These are phyloP conservation scores for Pneumocystis jirovecii DNA, from an alignment of 1,139 yeast genomes.

Conservation along the genomic window DNA sequence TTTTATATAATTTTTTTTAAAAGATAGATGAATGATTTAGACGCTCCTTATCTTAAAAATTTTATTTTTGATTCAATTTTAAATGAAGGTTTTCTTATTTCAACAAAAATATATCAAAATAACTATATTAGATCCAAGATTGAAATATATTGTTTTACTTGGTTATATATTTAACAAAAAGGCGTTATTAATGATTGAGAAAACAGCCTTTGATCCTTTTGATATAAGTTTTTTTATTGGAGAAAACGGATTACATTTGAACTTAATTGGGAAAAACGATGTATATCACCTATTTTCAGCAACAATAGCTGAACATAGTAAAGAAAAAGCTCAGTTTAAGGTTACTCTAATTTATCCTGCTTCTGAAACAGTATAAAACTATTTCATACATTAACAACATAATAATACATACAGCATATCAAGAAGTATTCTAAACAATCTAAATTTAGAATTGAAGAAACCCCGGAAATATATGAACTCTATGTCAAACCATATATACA, in stretches of 20 bases:
- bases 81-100: not conserved
- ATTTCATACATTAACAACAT: not conserved
- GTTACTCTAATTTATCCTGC: slow-evolving; percentile 79
- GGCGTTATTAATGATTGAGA: slow-evolving; percentile 66
- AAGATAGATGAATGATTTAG: not conserved
- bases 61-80: not conserved
- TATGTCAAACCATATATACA: slow-evolving; percentile 63
- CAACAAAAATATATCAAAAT: slow-evolving; percentile 46
- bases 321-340: slow-evolving; percentile 45
- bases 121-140: slow-evolving; percentile 64
- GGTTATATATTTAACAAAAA: slow-evolving; percentile 45
- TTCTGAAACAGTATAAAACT: slow-evolving; percentile 32
- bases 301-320: slow-evolving; percentile 35
- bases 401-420: slow-evolving; percentile 38
- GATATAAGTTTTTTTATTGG: slow-evolving; percentile 15
- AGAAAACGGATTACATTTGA: slow-evolving; percentile 22
- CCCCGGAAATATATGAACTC: slow-evolving; percentile 54
- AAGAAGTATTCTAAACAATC: slow-evolving; percentile 50
- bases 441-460: slow-evolving; percentile 52
- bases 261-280: slow-evolving; percentile 52
- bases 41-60: not conserved
- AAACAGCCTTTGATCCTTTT: slow-evolving; percentile 39
- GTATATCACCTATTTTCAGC: slow-evolving; percentile 66
- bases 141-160: slow-evolving; percentile 73
- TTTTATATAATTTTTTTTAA: not conserved